These are phyloP conservation scores for Macadamia integrifolia DNA, from an alignment of 164 flowering plant genomes.

Conservation along the genomic window DNA sequence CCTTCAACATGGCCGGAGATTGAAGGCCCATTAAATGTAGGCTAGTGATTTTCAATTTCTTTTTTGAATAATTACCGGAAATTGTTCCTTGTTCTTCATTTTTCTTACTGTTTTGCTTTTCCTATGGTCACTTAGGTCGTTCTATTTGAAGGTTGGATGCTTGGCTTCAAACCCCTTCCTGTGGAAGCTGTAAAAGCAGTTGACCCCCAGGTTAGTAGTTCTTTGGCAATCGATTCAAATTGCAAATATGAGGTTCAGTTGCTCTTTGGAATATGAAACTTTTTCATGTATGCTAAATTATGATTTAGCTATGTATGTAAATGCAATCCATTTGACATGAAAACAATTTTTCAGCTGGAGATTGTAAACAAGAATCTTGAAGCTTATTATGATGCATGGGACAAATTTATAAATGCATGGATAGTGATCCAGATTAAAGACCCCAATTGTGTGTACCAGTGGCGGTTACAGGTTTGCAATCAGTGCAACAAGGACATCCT, in stretches of 20 bases:
- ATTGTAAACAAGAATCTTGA: slow-evolving; percentile 67
- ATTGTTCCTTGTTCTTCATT: neutral
- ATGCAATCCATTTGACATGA: no score
- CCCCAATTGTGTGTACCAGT: slow-evolving; percentile 77
- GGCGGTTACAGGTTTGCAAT: slow-evolving; percentile 84
- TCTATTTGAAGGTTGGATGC: slow-evolving; percentile 99
- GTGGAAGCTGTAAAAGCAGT: slow-evolving; percentile 58
- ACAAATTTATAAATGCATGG: slow-evolving; percentile 80
- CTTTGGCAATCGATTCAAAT: neutral
- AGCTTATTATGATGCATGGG: slow-evolving; percentile 94
- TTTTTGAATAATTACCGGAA: neutral
- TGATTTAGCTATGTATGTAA: no score
- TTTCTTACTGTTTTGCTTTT: neutral
- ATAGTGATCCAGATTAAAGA: slow-evolving; percentile 84
- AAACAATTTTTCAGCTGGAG: slow-evolving; percentile 51
- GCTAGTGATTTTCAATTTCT: slow-evolving; percentile 7
- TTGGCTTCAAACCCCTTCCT: slow-evolving; percentile 90
- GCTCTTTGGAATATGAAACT: neutral
- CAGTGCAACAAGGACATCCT: neutral
- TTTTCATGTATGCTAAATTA: no score
- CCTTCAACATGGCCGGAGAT: slow-evolving; percentile 91
- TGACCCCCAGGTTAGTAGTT: slow-evolving; percentile 46
- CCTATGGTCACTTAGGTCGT: slow-evolving; percentile 43
- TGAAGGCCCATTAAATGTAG: slow-evolving; percentile 86
- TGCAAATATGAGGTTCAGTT: neutral